Conservation (phyloP, 2,329 filamentous ascomycete genomes). For the Daldinia eschscholtzii region DNA sequence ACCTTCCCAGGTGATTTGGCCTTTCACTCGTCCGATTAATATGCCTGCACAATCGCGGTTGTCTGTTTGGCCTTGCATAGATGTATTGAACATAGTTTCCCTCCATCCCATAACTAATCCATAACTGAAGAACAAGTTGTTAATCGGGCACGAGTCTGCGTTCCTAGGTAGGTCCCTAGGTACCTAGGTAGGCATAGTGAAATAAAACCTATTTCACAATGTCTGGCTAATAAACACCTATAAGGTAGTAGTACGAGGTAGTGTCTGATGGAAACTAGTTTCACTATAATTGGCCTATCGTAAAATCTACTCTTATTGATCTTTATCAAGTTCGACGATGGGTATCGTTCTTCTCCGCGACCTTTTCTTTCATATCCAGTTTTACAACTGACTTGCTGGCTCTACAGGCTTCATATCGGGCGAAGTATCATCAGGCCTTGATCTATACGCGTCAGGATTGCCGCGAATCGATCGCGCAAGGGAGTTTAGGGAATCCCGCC, state of each 20-base stretch:
- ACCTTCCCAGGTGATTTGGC: neutral
- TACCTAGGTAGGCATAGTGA: neutral
- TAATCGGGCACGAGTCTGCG: neutral
- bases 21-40: neutral
- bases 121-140: neutral
- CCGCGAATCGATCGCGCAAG: conserved; percentile 38
- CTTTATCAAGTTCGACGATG: conserved; percentile 2
- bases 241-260: too few species aligned
- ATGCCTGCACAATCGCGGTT: neutral
- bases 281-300: conserved; percentile 10
- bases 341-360: conserved; percentile 22
- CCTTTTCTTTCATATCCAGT: neutral
- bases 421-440: conserved; percentile 31
- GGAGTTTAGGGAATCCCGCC: conserved; percentile 35
- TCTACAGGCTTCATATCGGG: conserved; percentile 43
- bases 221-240: neutral
- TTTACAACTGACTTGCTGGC: conserved; percentile 36
- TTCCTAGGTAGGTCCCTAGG: neutral
- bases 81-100: neutral
- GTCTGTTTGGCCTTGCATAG: neutral
- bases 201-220: neutral
- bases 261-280: conserved; percentile 21
- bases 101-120: neutral
- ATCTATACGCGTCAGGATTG: conserved; percentile 31
- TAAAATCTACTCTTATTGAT: conserved; percentile 10